Conservation (phyloP, 2,329 filamentous ascomycete genomes). For the Lachnellula suecica region DNA sequence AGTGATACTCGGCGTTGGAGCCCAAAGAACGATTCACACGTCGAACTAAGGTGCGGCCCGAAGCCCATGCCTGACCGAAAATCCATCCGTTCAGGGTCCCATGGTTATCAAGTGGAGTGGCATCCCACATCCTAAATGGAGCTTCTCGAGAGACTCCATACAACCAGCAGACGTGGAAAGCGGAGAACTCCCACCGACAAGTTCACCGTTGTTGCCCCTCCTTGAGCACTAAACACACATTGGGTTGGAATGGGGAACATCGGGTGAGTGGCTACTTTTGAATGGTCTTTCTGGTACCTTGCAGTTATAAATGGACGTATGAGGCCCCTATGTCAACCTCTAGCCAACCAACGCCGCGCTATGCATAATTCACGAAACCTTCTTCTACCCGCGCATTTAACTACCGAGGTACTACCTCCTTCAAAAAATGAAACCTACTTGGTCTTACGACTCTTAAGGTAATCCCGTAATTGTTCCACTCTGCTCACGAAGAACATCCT, state of each 20-base stretch:
- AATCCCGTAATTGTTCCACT: conserved; percentile 84
- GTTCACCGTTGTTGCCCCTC: too few species aligned
- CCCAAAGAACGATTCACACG: conserved; percentile 6
- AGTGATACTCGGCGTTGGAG: neutral
- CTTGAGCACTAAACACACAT: too few species aligned
- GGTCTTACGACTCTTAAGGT: conserved; percentile 66
- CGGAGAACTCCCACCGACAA: too few species aligned
- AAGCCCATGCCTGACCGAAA: neutral
- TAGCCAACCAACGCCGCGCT: conserved; percentile 23
- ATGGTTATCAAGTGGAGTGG: too few species aligned
- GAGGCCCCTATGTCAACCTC: neutral
- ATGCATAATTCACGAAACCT: conserved; percentile 9
- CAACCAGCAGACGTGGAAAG: too few species aligned
- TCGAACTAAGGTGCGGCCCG: conserved; percentile 17
- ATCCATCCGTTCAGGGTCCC: neutral
- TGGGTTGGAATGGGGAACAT: too few species aligned
- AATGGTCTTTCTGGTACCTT: neutral
- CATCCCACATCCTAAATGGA: too few species aligned
- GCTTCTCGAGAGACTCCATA: too few species aligned
- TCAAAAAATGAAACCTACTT: conserved; percentile 24
- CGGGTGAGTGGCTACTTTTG: neutral
- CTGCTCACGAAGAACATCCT: conserved; percentile 90
- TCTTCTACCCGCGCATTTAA: conserved; percentile 46
- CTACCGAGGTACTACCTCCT: conserved; percentile 69
- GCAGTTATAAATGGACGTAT: neutral